phyloP scores from a whole-genome alignment of 1,284 basidiomycete genomes.

The Ganoderma boninense region DNA sequence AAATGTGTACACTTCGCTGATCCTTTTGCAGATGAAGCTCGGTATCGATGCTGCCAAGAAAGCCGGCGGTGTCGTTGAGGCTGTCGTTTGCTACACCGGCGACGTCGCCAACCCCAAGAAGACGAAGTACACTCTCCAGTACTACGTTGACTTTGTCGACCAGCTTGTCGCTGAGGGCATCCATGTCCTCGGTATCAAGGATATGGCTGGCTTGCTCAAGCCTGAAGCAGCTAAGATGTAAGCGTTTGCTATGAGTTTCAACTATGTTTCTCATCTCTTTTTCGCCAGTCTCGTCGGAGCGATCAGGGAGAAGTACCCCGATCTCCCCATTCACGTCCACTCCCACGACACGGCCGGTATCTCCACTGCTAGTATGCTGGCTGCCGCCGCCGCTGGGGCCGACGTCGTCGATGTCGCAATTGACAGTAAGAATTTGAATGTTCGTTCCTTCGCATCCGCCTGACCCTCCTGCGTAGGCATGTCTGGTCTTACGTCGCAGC shows the following conservation, averaged over 20 bases:
- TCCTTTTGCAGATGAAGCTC: constrained; percentile 77
- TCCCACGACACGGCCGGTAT: constrained; percentile 99
- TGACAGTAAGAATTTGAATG: constrained; percentile 72
- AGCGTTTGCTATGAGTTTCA: constrained; percentile 33
- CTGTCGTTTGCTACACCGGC: constrained; percentile 98
- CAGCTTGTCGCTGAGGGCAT: constrained; percentile 96
- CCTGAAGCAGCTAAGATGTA: constrained; percentile 92
- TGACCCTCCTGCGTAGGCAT: constrained; percentile 67
- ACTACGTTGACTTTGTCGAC: constrained; percentile 97
- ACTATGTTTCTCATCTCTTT: not conserved
- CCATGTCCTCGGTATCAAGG: constrained; percentile 98
- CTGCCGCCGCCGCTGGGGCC: constrained; percentile 94
- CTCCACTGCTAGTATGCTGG: constrained; percentile 96
- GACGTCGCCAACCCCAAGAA: constrained; percentile 96
- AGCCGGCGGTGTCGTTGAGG: constrained; percentile 98
- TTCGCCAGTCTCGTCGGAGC: constrained; percentile 83
- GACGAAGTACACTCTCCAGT: constrained; percentile 97
- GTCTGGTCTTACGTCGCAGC: constrained; percentile 98
- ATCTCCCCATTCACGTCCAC: constrained; percentile 99
- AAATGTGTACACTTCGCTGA: not conserved
- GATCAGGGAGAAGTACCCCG: constrained; percentile 95
- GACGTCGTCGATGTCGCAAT: constrained; percentile 99
- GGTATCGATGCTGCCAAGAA: constrained; percentile 99
- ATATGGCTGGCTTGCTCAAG: constrained; percentile 99
- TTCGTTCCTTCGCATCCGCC: not conserved